Evolutionary conservation across 73 alveolate species (phyloP), one percentile per base, ranked within the genome.

Genomic region (Paramecium tetraurelia): DNA sequence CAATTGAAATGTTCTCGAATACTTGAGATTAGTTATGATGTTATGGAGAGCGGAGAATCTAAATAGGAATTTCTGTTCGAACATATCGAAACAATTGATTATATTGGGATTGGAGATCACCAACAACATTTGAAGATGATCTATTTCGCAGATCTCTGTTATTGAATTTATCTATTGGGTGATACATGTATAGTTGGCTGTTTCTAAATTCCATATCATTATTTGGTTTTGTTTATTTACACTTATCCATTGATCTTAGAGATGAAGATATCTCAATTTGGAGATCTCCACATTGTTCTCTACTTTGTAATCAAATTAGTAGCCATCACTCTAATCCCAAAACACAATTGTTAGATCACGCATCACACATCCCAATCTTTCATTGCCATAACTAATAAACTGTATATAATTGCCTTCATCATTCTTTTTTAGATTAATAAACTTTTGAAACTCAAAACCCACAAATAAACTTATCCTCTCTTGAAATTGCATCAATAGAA

Each of bases 281-380:
- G 14, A 10, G 5, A 80, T 41, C 20, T 80, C 76, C 2, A 44
- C 29, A 24, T 24, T 24, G 31, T 46, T 41, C 24, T 44, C 46
- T 11, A 80, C 57, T 41, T 41, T 41, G 46, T 38, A 48, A 22
- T 80, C 76, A 80, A 44, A 80, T 44, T 40, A 12, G 14, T 44
- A 80, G 12, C 57, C 72, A 43, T 80, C 90, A 48, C 76, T 80
- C 48, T 46, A 16, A 24, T 80, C 90, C 90, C 90, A 80, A 43
- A 80, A 80, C 21, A 40, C 90, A 5, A 80, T 31, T 11, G 46
- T 21, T 31, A 43, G 10, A 46, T 80, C 72, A 40, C 90, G 48
- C 38, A 80, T 20, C 10, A 80, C 29, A 20, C 63, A 33, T 18
- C 90, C 90, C 21, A 80, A 27, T 41, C 75, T 48, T 20, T 48